Base-by-base conservation (phyloP, 23 red algal species). In the Chondrus crispus region DNA sequence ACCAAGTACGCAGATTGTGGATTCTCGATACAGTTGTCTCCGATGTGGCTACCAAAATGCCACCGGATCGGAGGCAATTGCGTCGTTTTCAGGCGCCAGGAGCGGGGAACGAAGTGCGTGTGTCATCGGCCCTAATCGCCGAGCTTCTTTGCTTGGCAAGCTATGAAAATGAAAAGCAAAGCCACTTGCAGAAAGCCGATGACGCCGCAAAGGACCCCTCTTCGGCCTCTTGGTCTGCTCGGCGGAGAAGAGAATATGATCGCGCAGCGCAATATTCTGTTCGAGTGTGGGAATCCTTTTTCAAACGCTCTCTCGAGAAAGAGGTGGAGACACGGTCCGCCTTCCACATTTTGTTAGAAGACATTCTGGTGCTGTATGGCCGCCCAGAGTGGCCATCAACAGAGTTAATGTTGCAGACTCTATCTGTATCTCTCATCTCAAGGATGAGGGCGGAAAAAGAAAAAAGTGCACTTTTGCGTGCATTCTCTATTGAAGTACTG, bases 361-460 rank as follows among this genome's bases (percentile, higher is more conserved):
- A 89, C 30, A 32, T 89, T 18, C 58, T 79, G 8, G 12, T 63
- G 9, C 49, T 89, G 2, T 89, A 89, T 79, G 85, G 85, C n/a
- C 85, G 73, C 20, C 85, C 73, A 29, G 85, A 89, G 30, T 89
- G 85, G 85, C 85, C 85, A 46, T 77, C 85, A 16, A 70, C 85
- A 2, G 85, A 89, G 55, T 70, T 89, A 49, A 89, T 89, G 7
- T 78, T 89, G 64, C 85, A 89, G 38, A 89, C 85, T 22, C 33
- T 89, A 46, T 89, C 85, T 49, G 85, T 89, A 28, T 64, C 70
- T 28, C 47, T 89, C 55, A 89, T 89, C 40, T 77, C 85, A 8
- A 68, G 58, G 50, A 35, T 89, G 44, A 62, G 85, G 7, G 68
- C 69, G 10, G 35, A 62, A 3, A 58, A 60, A 22, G 85, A 89